Evolutionary conservation across 129 eudicot genomes (phyloP).

Genomic region (Flaveria brownii): DNA sequence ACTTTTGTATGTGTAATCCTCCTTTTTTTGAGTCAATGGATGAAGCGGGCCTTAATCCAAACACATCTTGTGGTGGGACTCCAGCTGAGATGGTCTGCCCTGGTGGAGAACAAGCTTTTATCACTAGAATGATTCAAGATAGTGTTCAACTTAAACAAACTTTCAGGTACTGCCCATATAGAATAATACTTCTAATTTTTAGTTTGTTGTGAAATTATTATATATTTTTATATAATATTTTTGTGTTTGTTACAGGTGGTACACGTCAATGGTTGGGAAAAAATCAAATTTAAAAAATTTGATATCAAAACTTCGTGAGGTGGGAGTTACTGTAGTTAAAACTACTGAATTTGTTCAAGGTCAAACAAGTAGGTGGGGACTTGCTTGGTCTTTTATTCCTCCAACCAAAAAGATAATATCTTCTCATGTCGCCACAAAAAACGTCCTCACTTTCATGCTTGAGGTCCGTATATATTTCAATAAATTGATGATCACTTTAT

Average conservation of each 20-base stretch:
- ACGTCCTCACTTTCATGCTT: slow-evolving; percentile 69
- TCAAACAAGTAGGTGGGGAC: slow-evolving; percentile 93
- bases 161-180: slow-evolving; percentile 48
- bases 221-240: not conserved
- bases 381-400: slow-evolving; percentile 96
- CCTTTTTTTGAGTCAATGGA: slow-evolving; percentile 92
- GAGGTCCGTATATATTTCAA: slow-evolving; percentile 47
- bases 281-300: slow-evolving; percentile 71
- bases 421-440: slow-evolving; percentile 42
- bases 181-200: not conserved
- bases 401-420: slow-evolving; percentile 55
- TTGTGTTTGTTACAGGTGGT: slow-evolving; percentile 62
- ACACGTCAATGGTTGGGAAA: slow-evolving; percentile 91
- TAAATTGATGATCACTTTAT: not conserved
- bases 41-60: slow-evolving; percentile 88
- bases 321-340: slow-evolving; percentile 79
- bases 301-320: slow-evolving; percentile 60
- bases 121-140: slow-evolving; percentile 76
- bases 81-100: slow-evolving; percentile 90
- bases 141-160: slow-evolving; percentile 65
- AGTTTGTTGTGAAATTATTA: not conserved
- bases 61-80: slow-evolving; percentile 98
- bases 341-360: slow-evolving; percentile 99
- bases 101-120: slow-evolving; percentile 91
- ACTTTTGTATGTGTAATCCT: slow-evolving; percentile 99